Evolutionary conservation across 495 filamentous ascomycete genomes (phyloP), one percentile per base, ranked within the genome.

Genomic region (Neohortaea acidophila): DNA sequence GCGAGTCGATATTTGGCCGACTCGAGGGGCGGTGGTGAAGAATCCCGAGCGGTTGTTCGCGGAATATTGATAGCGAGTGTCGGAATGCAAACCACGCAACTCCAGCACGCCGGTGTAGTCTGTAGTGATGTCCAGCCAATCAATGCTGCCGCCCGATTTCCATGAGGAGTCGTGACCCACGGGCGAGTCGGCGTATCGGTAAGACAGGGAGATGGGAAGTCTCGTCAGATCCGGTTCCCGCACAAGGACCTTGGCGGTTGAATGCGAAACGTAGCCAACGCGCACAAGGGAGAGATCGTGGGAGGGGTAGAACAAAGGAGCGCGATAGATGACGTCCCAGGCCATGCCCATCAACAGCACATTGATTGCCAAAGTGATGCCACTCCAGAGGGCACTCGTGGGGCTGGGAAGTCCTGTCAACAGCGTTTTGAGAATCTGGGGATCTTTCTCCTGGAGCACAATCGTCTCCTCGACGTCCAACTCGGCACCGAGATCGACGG

Each of bases 211-310:
- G 14, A 94, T 55, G 2, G 86, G 86, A 47, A 89, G 64, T 44
- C 78, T 74, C n/a, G 65, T 53, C 34, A 64, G 56, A 43, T 91
- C 68, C 0, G 86, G 83, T 61, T 94, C 89, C 24, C 89, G 71
- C 22, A 94, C 66, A 25, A 97, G 61, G 25, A 97, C 57, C 39
- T 73, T 84, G 12, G 89, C 89, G 13, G 73, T 79, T 2, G 65
- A 75, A 2, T 80, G 71, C 2, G 85, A 89, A 18, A 94, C 77
- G 55, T 86, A 84, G 11, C 89, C 89, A 21, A 92, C 62, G 11
- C 87, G 68, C 13, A 76, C 77, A 51, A 97, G 91, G 0, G 83
- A 75, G 9, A 89, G 66, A 45, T 91, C 77, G n/a, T 78, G 54
- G 17, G 60, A 74, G 0, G 74, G 71, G 54, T 93, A 65, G 26